phyloP scores from a whole-genome alignment of 176 grass and related monocot species.

The Dactylis glomerata region DNA sequence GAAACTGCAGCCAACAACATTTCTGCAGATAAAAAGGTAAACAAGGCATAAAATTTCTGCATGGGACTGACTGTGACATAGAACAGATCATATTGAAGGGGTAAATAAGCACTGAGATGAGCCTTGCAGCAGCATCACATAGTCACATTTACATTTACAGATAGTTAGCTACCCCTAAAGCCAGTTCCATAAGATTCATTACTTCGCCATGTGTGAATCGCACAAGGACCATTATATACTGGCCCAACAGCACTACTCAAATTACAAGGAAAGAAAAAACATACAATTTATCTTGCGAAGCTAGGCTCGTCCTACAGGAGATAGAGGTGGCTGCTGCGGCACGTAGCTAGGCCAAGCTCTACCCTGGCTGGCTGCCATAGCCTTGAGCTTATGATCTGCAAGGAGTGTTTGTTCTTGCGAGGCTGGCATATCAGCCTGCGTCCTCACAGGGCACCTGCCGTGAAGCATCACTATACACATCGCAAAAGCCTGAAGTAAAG shows the following conservation, averaged over 20 bases:
- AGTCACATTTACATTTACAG: constrained; percentile 44
- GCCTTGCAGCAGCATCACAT: constrained; percentile 49
- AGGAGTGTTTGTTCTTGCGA: constrained; percentile 34
- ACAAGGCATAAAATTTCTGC: not conserved
- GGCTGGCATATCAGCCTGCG: constrained; percentile 23
- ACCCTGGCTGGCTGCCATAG: constrained; percentile 26
- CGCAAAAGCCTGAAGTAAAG: constrained; percentile 74
- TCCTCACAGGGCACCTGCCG: constrained; percentile 30
- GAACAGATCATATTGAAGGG: not conserved
- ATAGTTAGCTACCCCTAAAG: constrained; percentile 25
- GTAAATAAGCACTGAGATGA: constrained; percentile 42
- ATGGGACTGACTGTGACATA: not conserved
- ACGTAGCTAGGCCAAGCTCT: constrained; percentile 60
- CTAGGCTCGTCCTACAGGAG: constrained; percentile 82
- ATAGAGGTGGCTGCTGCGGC: constrained; percentile 65
- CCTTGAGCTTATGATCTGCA: constrained; percentile 40
- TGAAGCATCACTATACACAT: constrained; percentile 85
- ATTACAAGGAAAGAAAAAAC: constrained; percentile 18
- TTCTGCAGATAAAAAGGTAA: not conserved
- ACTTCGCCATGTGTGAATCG: constrained; percentile 22
- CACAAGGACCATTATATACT: constrained; percentile 36
- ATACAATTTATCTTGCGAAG: constrained; percentile 3
- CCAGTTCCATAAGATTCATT: constrained; percentile 24
- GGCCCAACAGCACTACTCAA: constrained; percentile 15
- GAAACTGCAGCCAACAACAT: not conserved